phyloP scores from a whole-genome alignment of 106 monocot species.

The Amphibolis antarctica region DNA sequence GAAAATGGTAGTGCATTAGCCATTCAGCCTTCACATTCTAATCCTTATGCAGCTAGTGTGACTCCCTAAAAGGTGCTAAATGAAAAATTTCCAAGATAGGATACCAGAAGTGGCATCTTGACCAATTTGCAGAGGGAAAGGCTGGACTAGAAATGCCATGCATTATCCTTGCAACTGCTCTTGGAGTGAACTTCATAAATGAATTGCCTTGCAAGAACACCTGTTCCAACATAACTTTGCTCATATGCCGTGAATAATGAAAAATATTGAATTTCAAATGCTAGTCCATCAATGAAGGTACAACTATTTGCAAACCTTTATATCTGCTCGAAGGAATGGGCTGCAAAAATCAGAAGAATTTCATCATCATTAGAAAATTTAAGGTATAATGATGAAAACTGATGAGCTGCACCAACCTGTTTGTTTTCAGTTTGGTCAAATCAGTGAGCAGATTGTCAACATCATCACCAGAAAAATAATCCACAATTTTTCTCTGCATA shows the following conservation, averaged over 20 bases:
- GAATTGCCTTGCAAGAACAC: slow-evolving; percentile 87
- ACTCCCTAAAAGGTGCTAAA: not conserved
- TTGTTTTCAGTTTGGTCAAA: slow-evolving; percentile 11
- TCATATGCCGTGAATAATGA: not conserved
- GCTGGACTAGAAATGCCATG: slow-evolving; percentile 95
- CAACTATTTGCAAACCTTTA: slow-evolving; percentile 48
- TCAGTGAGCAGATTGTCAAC: slow-evolving; percentile 4
- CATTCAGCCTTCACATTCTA: not conserved
- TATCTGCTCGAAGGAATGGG: slow-evolving; percentile 77
- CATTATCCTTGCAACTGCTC: slow-evolving; percentile 95
- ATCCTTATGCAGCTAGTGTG: not conserved
- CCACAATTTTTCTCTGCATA: slow-evolving; percentile 53
- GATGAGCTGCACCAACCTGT: slow-evolving; percentile 38
- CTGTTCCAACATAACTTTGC: slow-evolving; percentile 19
- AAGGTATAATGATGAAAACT: not conserved
- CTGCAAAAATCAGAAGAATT: slow-evolving; percentile 26
- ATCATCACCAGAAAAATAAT: slow-evolving; percentile 45
- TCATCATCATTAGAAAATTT: not conserved
- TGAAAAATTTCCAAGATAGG: not conserved
- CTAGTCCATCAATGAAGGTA: not conserved
- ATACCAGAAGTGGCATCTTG: slow-evolving; percentile 85
- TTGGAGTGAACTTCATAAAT: slow-evolving; percentile 74
- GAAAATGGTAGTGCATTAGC: no score
- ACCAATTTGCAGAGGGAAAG: slow-evolving; percentile 78
- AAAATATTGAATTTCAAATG: not conserved